phyloP scores from a whole-genome alignment of 257 asterid genomes.

The Mentha longifolia region DNA sequence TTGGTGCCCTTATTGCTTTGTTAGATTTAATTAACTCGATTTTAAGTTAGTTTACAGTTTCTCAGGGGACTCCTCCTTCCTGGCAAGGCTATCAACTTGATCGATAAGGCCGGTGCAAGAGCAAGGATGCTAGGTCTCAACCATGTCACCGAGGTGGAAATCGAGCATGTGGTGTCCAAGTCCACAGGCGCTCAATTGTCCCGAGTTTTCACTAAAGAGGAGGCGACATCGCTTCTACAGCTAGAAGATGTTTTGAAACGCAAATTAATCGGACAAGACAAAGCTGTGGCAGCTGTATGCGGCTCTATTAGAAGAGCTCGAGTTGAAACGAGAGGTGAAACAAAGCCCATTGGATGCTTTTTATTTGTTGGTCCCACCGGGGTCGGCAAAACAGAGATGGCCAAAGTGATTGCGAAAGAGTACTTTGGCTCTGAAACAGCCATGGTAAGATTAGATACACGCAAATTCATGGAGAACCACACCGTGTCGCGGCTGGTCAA shows the following conservation, averaged over 20 bases:
- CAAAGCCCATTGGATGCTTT: neutral
- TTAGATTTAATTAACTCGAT: too few species aligned
- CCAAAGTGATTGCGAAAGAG: neutral
- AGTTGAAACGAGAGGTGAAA: neutral
- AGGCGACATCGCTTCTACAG: neutral
- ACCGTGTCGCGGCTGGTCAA: conserved; percentile 46
- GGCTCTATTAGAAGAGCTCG: neutral
- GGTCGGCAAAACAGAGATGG: neutral
- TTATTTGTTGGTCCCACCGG: neutral
- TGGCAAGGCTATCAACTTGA: neutral
- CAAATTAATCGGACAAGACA: neutral
- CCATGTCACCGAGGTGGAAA: neutral
- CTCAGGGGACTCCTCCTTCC: neutral
- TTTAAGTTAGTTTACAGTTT: too few species aligned
- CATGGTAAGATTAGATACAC: conserved; percentile 68
- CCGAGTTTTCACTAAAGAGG: neutral
- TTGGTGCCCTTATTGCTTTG: too few species aligned
- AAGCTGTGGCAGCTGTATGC: neutral
- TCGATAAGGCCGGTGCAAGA: neutral
- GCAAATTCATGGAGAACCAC: conserved; percentile 68
- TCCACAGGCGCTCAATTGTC: neutral
- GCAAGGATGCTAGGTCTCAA: neutral
- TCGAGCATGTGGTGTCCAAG: neutral
- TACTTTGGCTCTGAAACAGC: conserved; percentile 40
- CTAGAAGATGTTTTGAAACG: neutral